phyloP scores from a whole-genome alignment of 1,284 basidiomycete genomes.

The Ganoderma leucocontextum region DNA sequence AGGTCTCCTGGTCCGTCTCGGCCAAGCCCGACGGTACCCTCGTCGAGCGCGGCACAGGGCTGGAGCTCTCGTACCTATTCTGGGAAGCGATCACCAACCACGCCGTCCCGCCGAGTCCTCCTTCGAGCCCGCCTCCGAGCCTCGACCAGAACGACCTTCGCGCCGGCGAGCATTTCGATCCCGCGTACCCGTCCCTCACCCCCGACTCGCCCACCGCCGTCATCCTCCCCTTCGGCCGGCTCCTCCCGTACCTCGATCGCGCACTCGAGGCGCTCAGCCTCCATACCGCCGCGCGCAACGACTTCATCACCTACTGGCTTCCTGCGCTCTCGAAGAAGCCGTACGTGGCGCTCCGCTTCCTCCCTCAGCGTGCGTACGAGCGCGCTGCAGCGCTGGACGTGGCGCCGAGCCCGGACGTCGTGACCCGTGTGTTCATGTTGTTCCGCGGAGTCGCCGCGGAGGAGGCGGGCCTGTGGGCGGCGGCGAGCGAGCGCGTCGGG shows the following conservation, averaged over 20 bases:
- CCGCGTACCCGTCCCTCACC: neutral
- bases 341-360: slow-evolving; percentile 53
- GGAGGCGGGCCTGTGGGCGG: slow-evolving; percentile 35
- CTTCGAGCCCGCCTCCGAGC: too few relatives aligned
- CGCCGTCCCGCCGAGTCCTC: too few relatives aligned
- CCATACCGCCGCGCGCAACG: slow-evolving; percentile 51
- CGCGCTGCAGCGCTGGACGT: slow-evolving; percentile 48
- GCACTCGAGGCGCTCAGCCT: slow-evolving; percentile 45
- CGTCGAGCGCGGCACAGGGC: too few relatives aligned
- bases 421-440: slow-evolving; percentile 56
- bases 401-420: slow-evolving; percentile 49
- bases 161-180: slow-evolving; percentile 13
- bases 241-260: slow-evolving; percentile 48
- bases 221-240: slow-evolving; percentile 38
- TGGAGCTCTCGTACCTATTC: too few relatives aligned
- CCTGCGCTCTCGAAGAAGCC: slow-evolving; percentile 49
- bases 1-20: too few relatives aligned
- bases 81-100: too few relatives aligned
- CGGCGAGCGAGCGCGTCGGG: slow-evolving; percentile 28
- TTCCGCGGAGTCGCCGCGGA: slow-evolving; percentile 48
- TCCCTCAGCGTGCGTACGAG: slow-evolving; percentile 52
- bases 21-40: too few relatives aligned
- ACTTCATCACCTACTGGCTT: slow-evolving; percentile 56
- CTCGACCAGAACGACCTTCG: too few relatives aligned
- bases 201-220: slow-evolving; percentile 28